Base-by-base conservation (phyloP, 106 monocot species). In the Allium fistulosum region DNA sequence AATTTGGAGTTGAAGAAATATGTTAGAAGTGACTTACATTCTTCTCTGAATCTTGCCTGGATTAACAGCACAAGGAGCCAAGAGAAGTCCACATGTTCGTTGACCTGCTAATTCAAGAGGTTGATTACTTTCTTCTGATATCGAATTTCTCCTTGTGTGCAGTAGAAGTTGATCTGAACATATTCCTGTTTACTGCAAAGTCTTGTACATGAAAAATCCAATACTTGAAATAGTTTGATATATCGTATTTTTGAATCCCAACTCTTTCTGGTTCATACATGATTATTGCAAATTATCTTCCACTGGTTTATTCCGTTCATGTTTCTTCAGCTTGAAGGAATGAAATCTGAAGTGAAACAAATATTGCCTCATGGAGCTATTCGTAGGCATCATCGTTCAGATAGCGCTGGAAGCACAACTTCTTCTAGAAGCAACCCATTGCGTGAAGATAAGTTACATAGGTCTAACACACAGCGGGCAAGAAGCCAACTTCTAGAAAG, bases 51-150 rank as follows among this genome's bases (percentile, higher is more conserved):
- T 53, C 51, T 68, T 45, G 72, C n/a, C 47, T 78, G 51, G 22
- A 65, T 59, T 7, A 69, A 58, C 84, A 97, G 96, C 96, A 97
- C 72, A 97, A 97, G 89, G 96, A 97, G 65, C 96, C 96, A 62
- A 76, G 96, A 65, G 96, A 97, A 86, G 96, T 97, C 68, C 86
- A 97, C 74, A 97, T 97, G 96, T 97, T 89, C 61, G 89, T 92
- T 69, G 92, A 97, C 63, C 72, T 97, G 62, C 86, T 97, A 70
- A 82, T 97, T 68, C 92, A 86, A 75, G 96, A 97, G 92, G 96
- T 97, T 59, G 65, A 46, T 22, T 9, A 52, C 26, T 45, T 28
- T 52, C 60, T 61, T 67, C 48, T 49, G 11, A 10, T 65, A 37
- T 37, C 37, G 5, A 4, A 1, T 37, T 37, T 37, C 5, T 37